phyloP scores from a whole-genome alignment of 345 rosid genomes.

The Theobroma cacao region DNA sequence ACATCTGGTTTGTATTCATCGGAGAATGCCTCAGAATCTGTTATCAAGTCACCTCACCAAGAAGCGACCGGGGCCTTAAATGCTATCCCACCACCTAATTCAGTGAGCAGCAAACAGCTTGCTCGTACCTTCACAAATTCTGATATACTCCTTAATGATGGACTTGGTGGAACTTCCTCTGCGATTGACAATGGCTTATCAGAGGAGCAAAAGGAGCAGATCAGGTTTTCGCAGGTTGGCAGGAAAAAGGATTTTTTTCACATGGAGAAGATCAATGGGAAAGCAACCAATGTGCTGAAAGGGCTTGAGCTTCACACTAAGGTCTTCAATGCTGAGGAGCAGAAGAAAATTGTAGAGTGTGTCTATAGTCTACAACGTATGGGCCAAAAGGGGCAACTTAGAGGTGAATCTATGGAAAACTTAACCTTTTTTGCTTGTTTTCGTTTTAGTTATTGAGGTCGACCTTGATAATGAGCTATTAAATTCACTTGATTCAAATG shows the following conservation, averaged over 20 bases:
- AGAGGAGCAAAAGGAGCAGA: conserved; percentile 31
- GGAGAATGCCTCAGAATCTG: neutral
- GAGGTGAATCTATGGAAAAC: conserved; percentile 26
- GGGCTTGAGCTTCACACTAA: conserved; percentile 60
- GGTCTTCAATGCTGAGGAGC: conserved; percentile 55
- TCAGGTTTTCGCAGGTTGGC: conserved; percentile 33
- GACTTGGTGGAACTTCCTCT: conserved; percentile 15
- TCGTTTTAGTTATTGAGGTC: neutral
- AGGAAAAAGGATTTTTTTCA: conserved; percentile 49
- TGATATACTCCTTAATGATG: conserved; percentile 21
- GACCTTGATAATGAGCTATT: neutral
- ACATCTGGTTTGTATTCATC: neutral
- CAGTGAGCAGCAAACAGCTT: neutral
- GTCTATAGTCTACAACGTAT: conserved; percentile 46
- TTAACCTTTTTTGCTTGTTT: neutral
- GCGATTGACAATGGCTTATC: conserved; percentile 15
- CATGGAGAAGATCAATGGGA: conserved; percentile 51
- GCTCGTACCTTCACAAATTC: neutral
- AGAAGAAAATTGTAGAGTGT: conserved; percentile 50
- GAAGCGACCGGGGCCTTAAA: neutral
- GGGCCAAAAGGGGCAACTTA: conserved; percentile 53
- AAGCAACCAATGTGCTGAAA: conserved; percentile 38
- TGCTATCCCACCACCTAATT: neutral
- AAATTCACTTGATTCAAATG: neutral
- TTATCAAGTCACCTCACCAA: neutral